phyloP scores from a whole-genome alignment of 495 filamentous ascomycete genomes.

The Penicillium egyptiacum region DNA sequence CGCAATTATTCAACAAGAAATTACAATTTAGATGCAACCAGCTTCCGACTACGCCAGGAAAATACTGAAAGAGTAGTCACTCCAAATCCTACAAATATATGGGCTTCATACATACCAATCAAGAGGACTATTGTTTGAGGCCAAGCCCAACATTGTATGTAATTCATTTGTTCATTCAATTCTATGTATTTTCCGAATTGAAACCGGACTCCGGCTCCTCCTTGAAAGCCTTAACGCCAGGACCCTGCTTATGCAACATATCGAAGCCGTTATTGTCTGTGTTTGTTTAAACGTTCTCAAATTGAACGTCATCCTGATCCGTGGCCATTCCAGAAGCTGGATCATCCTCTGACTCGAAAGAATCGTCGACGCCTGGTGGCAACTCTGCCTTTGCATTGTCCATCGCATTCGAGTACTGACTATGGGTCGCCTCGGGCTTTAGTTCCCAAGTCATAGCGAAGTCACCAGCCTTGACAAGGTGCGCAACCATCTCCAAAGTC shows the following conservation, averaged over 20 bases:
- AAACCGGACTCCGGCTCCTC: background rate
- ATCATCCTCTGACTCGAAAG: constrained; percentile 48
- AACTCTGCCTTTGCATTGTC: constrained; percentile 47
- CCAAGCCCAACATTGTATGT: background rate
- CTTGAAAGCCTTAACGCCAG: constrained; percentile 23
- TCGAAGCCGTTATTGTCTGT: background rate
- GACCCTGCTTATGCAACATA: constrained; percentile 33
- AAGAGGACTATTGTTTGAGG: background rate
- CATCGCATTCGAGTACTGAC: constrained; percentile 48
- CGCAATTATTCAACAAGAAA: background rate
- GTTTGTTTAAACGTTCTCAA: constrained; percentile 63
- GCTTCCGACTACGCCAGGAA: background rate
- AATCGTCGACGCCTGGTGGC: constrained; percentile 43
- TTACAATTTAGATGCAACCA: background rate
- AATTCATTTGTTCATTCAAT: constrained; percentile 9
- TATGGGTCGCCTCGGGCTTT: constrained; percentile 66
- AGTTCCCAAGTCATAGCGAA: constrained; percentile 84
- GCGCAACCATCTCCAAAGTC: constrained; percentile 76
- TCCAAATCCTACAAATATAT: background rate
- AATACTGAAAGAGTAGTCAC: background rate
- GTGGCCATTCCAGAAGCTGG: constrained; percentile 47
- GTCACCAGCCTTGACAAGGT: constrained; percentile 72
- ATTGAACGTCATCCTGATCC: constrained; percentile 71
- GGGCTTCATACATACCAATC: background rate
- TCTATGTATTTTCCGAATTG: constrained; percentile 6